These are phyloP conservation scores for Colletotrichum filicis DNA, from an alignment of 2,329 filamentous ascomycete species.

Conservation along the genomic window DNA sequence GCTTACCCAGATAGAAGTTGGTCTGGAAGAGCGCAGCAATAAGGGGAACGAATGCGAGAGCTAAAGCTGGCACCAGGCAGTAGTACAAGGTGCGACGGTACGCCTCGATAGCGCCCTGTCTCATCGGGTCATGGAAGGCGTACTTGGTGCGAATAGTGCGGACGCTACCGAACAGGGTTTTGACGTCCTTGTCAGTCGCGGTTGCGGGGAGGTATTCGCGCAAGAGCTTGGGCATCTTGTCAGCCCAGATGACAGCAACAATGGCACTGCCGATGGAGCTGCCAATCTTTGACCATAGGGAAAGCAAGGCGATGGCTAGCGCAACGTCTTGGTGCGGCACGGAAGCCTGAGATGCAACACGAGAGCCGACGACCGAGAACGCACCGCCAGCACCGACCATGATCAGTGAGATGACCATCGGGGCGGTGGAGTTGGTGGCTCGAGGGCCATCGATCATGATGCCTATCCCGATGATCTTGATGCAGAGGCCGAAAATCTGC, in stretches of 20 bases:
- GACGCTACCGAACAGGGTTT: conserved; percentile 29
- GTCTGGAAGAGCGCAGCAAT: conserved; percentile 33
- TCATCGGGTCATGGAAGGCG: conserved; percentile 30
- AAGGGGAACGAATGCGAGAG: conserved; percentile 28
- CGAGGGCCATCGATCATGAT: conserved; percentile 34
- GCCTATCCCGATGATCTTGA: conserved; percentile 43
- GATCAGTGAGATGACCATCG: conserved; percentile 80
- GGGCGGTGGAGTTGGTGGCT: conserved; percentile 18
- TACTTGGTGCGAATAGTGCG: conserved; percentile 32
- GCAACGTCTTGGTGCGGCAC: conserved; percentile 30
- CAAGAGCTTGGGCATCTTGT: conserved; percentile 41
- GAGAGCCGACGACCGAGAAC: conserved; percentile 31
- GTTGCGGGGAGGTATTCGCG: conserved; percentile 38
- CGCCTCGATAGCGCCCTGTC: conserved; percentile 37
- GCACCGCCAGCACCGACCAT: conserved; percentile 70
- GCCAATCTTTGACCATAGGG: conserved; percentile 30
- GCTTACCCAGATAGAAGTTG: conserved; percentile 35
- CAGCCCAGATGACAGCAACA: conserved; percentile 28
- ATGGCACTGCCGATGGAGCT: conserved; percentile 29
- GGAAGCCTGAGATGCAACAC: conserved; percentile 23
- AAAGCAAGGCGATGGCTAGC: conserved; percentile 22
- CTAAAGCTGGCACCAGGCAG: conserved; percentile 29
- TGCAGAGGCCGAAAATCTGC: conserved; percentile 37
- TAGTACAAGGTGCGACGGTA: conserved; percentile 32
- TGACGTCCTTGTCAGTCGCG: conserved; percentile 38